Evolutionary conservation across 192 early-diverging fungal species (phyloP), one percentile per base, ranked within the genome.

Genomic region (Backusella macrospora): DNA sequence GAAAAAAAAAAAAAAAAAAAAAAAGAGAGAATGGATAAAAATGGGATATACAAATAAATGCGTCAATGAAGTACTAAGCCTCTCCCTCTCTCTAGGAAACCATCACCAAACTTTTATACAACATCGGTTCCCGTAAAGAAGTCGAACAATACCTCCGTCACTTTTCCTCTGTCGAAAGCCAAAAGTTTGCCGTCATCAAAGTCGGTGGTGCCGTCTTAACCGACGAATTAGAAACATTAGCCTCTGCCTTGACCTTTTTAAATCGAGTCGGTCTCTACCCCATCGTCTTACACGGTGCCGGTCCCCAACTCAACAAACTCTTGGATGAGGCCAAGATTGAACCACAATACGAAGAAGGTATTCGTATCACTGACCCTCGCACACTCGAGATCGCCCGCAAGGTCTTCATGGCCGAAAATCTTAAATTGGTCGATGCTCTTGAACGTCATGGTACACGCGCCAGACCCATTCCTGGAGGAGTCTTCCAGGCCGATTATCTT

Each of bases 161-260:
- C 76, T 99, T 99, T 80, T 94, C 96, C 1, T 95, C 94, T 0
- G 98, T 98, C 55, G 96, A 98, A 82, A 96, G 94, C 23, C 98
- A 99, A 87, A 97, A 98, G 86, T 99, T 99, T 85, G 98, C 98
- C 8, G 96, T 99, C 45, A 98, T 99, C 87, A 99, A 99, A 82
- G 98, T 99, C 26, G 96, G 94, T 68, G 96, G 96, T 3, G 95
- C 94, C 2, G 94, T 99, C n/a, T 83, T 99, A 64, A 94, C 96
- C 6, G 96, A 99, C 74, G 96, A 98, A 66, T 86, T 99, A 48
- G 95, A 96, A 62, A 95, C 96, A 18, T 80, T 99, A 16, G 96
- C 96, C 3, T 96, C 95, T 1, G 92, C 98, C 18, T 89, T 98
- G 75, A 97, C 96, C 14, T 99, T 99, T 82, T 87, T 99, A 66